Conservation (phyloP, 1,284 basidiomycete species). For the Spongispora temasekensis region DNA sequence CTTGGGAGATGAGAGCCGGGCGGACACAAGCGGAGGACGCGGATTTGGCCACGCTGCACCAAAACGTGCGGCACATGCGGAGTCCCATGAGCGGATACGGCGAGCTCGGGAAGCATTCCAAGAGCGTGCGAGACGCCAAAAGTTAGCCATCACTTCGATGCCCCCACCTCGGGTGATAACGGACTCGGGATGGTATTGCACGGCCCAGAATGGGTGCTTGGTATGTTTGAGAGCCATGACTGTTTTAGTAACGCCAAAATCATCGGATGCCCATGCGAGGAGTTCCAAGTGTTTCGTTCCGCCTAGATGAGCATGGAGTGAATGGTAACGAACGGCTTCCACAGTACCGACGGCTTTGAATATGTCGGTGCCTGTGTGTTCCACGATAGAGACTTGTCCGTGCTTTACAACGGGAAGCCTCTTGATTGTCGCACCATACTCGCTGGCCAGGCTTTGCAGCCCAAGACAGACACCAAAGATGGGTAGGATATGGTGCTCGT, state of each 20-base stretch:
- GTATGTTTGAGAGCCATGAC: conserved; percentile 73
- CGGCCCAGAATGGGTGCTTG: conserved; percentile 82
- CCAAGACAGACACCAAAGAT: conserved; percentile 92
- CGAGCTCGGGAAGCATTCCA: conserved; percentile 52
- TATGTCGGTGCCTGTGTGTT: conserved; percentile 57
- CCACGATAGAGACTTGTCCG: conserved; percentile 74
- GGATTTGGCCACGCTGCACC: conserved; percentile 59
- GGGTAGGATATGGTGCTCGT: conserved; percentile 57
- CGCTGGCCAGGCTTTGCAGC: conserved; percentile 85
- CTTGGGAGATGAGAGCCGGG: conserved; percentile 18
- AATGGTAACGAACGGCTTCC: conserved; percentile 86
- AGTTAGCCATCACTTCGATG: conserved; percentile 64
- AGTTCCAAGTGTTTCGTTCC: conserved; percentile 52
- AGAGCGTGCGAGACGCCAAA: conserved; percentile 62
- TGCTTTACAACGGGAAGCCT: conserved; percentile 70
- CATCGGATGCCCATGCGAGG: conserved; percentile 70
- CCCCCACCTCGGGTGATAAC: conserved; percentile 67
- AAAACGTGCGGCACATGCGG: conserved; percentile 37
- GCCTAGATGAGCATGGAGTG: conserved; percentile 58
- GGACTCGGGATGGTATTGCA: conserved; percentile 96
- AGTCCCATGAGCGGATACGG: conserved; percentile 42
- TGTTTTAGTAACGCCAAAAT: conserved; percentile 61
- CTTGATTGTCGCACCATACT: conserved; percentile 66
- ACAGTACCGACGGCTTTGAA: conserved; percentile 64
- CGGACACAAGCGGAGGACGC: conserved; percentile 26